Conservation (phyloP, 805 yeast genomes). For the Candida stauntonica region DNA sequence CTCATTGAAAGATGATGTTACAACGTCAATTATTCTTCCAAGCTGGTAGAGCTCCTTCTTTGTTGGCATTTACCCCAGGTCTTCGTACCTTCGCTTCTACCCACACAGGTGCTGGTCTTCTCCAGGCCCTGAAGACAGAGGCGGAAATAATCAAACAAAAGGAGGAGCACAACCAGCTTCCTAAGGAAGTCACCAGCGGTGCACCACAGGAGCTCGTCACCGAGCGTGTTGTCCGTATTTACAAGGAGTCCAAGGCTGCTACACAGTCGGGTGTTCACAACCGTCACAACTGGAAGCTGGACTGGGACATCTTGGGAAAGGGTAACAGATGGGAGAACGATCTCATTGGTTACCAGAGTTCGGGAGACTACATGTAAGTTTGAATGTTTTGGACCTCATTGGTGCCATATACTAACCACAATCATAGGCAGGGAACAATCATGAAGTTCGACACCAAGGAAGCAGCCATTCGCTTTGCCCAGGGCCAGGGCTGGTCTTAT, state of each 20-base stretch:
- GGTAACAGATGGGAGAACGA: slow-evolving; percentile 89
- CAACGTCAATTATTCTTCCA: too few species aligned
- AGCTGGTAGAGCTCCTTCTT: too few species aligned
- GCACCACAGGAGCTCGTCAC: slow-evolving; percentile 65
- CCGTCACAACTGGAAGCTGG: slow-evolving; percentile 65
- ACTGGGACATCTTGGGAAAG: slow-evolving; percentile 76
- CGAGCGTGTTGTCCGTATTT: slow-evolving; percentile 70
- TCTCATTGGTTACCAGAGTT: slow-evolving; percentile 78
- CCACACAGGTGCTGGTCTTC: too few species aligned
- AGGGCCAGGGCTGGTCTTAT: slow-evolving; percentile 82
- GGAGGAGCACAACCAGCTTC: slow-evolving; percentile 28
- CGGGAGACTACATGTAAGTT: slow-evolving; percentile 67
- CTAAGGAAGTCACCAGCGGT: slow-evolving; percentile 65
- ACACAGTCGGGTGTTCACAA: slow-evolving; percentile 63
- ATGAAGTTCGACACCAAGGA: slow-evolving; percentile 72
- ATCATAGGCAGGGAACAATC: slow-evolving; percentile 54
- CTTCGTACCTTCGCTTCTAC: too few species aligned
- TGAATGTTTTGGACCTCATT: too few species aligned
- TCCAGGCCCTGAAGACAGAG: not conserved
- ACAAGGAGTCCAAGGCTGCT: slow-evolving; percentile 72
- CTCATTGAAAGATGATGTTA: too few species aligned
- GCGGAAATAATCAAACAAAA: slow-evolving; percentile 15
- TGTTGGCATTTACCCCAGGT: too few species aligned
- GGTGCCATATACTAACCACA: slow-evolving; percentile 4
- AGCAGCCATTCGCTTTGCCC: slow-evolving; percentile 73